Percentiles rank a stretch among this genome's conserved stretches.
phyloP scores from a whole-genome alignment of 2,329 filamentous ascomycete species.

The Endoconidiophora laricicola region DNA sequence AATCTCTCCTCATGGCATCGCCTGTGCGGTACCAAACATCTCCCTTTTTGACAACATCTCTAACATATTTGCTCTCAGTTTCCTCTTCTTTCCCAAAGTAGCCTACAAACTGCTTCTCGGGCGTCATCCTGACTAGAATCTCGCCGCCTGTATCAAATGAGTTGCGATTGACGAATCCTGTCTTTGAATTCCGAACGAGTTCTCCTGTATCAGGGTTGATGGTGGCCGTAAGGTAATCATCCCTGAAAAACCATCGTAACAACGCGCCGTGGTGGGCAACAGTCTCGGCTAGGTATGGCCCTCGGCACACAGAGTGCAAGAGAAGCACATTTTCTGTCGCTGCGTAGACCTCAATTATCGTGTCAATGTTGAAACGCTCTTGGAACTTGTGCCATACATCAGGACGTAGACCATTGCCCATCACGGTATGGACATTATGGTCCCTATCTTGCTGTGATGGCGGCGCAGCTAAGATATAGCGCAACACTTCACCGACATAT shows the following conservation, averaged over 20 bases:
- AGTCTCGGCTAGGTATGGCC: constrained; percentile 44
- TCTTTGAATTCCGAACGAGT: constrained; percentile 47
- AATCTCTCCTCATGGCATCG: constrained; percentile 44
- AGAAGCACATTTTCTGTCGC: constrained; percentile 55
- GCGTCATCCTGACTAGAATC: constrained; percentile 47
- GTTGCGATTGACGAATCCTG: constrained; percentile 47
- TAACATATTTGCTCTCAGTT: constrained; percentile 47
- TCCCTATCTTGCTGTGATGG: constrained; percentile 42
- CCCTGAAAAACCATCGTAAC: constrained; percentile 32
- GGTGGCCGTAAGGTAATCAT: constrained; percentile 47
- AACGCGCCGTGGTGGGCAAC: constrained; percentile 58
- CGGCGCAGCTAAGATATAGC: constrained; percentile 55
- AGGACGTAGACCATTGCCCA: constrained; percentile 50
- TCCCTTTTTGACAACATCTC: constrained; percentile 47
- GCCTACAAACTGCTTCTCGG: constrained; percentile 44
- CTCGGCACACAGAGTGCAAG: constrained; percentile 41
- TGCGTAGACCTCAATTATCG: constrained; percentile 61
- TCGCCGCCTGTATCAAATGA: constrained; percentile 57
- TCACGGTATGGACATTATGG: constrained; percentile 42
- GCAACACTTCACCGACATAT: constrained; percentile 63
- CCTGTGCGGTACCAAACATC: constrained; percentile 54
- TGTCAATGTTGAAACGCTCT: constrained; percentile 43
- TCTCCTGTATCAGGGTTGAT: constrained; percentile 53
- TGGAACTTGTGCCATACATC: constrained; percentile 52
- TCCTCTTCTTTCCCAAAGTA: constrained; percentile 54